phyloP scores from a whole-genome alignment of 805 yeast genomes.

The Kuraishia piskuri region DNA sequence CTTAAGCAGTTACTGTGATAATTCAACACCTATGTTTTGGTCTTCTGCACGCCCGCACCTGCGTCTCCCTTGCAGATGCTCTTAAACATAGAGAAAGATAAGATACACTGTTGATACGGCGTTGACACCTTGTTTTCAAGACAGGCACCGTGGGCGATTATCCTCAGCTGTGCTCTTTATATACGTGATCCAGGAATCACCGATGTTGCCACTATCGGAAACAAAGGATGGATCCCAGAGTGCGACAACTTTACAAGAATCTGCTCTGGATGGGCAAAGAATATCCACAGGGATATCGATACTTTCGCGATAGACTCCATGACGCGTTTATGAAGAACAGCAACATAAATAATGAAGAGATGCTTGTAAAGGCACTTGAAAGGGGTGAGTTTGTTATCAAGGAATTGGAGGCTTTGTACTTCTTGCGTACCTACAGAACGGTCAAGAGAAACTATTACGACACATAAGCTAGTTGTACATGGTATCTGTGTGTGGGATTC shows the following conservation, averaged over 20 bases:
- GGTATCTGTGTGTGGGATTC: too few relatives aligned
- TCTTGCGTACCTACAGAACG: constrained; percentile 22
- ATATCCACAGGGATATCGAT: constrained; percentile 28
- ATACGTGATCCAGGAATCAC: too few relatives aligned
- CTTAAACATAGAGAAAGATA: background rate
- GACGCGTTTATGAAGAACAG: constrained; percentile 11
- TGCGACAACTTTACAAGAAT: constrained; percentile 18
- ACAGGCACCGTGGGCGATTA: too few relatives aligned
- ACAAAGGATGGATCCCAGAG: constrained; percentile 18
- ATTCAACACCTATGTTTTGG: too few relatives aligned
- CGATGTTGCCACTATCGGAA: too few relatives aligned
- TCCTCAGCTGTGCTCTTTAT: too few relatives aligned
- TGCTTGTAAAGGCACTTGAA: constrained; percentile 17
- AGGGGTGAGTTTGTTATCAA: constrained; percentile 17
- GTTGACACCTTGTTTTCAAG: background rate
- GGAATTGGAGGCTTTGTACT: constrained; percentile 27
- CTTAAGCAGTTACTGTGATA: too few relatives aligned
- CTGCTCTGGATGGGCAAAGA: constrained; percentile 25
- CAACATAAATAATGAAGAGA: constrained; percentile 10
- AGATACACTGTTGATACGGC: background rate
- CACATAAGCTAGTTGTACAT: background rate
- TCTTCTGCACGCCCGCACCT: background rate
- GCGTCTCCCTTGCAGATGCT: background rate
- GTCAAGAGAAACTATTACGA: constrained; percentile 15
- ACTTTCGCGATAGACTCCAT: constrained; percentile 17